A percentile compares a stretch with the other conserved stretches of the same genome.
Conservation (phyloP, 345 rosid species). For the Populus pruinosa region DNA sequence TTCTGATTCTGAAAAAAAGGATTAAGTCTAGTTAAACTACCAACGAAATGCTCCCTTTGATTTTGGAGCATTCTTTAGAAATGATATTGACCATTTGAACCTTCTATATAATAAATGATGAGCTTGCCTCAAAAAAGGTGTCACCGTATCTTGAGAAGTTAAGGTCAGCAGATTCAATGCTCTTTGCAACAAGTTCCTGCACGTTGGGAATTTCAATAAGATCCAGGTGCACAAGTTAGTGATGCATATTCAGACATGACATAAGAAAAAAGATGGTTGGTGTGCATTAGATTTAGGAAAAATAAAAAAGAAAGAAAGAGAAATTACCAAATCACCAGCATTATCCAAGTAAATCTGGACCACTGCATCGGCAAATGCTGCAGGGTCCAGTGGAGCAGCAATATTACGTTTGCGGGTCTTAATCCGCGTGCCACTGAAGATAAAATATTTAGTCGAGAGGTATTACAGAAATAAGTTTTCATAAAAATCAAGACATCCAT, state of each 20-base stretch:
- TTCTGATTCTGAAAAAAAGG: neutral
- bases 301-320: neutral
- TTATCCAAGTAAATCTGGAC: conserved; percentile 92
- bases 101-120: conserved; percentile 1
- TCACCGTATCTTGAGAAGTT: conserved; percentile 96
- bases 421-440: conserved; percentile 97
- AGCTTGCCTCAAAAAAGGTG: conserved; percentile 67
- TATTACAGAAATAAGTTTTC: neutral
- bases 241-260: neutral
- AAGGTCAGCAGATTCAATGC: conserved; percentile 80
- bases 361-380: conserved; percentile 95
- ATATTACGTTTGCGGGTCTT: conserved; percentile 99
- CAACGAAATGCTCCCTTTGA: neutral
- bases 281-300: neutral
- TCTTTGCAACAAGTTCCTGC: conserved; percentile 90
- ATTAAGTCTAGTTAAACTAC: neutral
- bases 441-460: neutral
- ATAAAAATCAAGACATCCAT: neutral
- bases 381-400: conserved; percentile 96
- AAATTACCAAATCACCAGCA: conserved; percentile 92
- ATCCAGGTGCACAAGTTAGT: neutral
- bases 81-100: neutral
- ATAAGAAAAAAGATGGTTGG: neutral
- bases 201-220: neutral
- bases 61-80: neutral